Evolutionary conservation across 192 early-diverging fungal species (phyloP).

Genomic region (Phycomyces nitens): DNA sequence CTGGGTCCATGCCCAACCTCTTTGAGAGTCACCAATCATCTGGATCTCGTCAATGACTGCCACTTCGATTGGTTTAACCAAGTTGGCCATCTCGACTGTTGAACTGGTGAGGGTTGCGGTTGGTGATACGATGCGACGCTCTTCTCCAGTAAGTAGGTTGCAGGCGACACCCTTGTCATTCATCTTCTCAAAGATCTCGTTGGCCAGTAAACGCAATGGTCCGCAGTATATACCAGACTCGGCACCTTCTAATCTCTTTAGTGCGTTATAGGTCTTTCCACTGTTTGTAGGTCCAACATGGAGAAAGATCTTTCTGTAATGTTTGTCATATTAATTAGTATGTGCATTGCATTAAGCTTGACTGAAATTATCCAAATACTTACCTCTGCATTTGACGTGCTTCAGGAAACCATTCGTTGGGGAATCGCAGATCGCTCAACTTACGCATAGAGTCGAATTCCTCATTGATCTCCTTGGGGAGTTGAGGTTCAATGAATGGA

Average conservation of each 20-base stretch:
- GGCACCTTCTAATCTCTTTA: slow-evolving; percentile 64
- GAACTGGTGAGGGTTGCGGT: slow-evolving; percentile 57
- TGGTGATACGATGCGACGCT: slow-evolving; percentile 54
- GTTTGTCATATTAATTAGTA: neutral
- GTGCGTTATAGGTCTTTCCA: slow-evolving; percentile 90
- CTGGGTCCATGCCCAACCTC: slow-evolving; percentile 96
- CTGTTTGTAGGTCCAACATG: slow-evolving; percentile 98
- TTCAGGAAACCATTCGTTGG: slow-evolving; percentile 73
- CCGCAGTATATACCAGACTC: slow-evolving; percentile 80
- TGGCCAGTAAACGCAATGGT: slow-evolving; percentile 86
- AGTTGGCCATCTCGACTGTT: slow-evolving; percentile 89
- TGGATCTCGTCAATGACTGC: slow-evolving; percentile 98
- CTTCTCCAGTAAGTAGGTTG: slow-evolving; percentile 90
- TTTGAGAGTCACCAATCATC: slow-evolving; percentile 79
- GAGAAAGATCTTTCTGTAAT: slow-evolving; percentile 72
- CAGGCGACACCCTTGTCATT: slow-evolving; percentile 72
- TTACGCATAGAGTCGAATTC: slow-evolving; percentile 50
- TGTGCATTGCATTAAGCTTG: neutral
- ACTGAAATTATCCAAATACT: neutral
- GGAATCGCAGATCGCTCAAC: slow-evolving; percentile 73
- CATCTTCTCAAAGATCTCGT: slow-evolving; percentile 89
- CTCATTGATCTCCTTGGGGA: slow-evolving; percentile 38
- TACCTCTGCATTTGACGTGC: slow-evolving; percentile 75
- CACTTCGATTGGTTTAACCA: slow-evolving; percentile 58
- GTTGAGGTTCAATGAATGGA: slow-evolving; percentile 30